Evolutionary conservation across 2,329 filamentous ascomycete species (phyloP), one percentile per base, ranked within the genome.

Genomic region (Dothiorella sarmentorum): DNA sequence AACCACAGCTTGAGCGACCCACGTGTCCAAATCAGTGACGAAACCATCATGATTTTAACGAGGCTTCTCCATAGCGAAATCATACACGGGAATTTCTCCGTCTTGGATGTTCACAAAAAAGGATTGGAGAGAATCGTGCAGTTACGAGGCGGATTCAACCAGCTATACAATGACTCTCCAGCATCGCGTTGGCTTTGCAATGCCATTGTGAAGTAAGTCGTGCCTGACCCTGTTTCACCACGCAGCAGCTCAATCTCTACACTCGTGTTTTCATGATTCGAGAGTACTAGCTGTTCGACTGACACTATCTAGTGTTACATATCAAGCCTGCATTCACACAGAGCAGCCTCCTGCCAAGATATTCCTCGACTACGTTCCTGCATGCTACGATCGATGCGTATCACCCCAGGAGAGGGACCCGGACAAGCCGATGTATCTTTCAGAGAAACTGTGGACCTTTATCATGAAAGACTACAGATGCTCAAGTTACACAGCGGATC

Each of bases 171-270:
- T 10, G 47, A 52, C 47, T 52, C 47, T 5, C 47, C 47, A 3
- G 47, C 47, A 37, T 33, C 47, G 31, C 47, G 47, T 24, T 52
- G 47, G 47, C 47, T 52, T 6, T 52, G 47, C 33, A 52, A 52
- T 18, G 47, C 47, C 11, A 26, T 52, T 15, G 31, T 37, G 13
- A 31, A 52, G 47, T 52, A 26, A 37, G 47, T 37, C 20, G 10
- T 6, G 10, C 10, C 18, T 13, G 10, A 31, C n/a, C n/a, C n/a
- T n/a, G n/a, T 33, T 29, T 15, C n/a, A 3, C 18, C 29, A 7
- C n/a, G n/a, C n/a, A n/a, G n/a, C n/a, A n/a, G n/a, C n/a, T n/a
- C n/a, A n/a, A n/a, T n/a, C n/a, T n/a, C n/a, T n/a, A n/a, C n/a
- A n/a, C n/a, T n/a, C n/a, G n/a, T n/a, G n/a, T n/a, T n/a, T n/a